Percentiles rank a stretch among this genome's conserved stretches.
Conservation (phyloP, 257 asterid species). For the Thymus quinquecostatus region DNA sequence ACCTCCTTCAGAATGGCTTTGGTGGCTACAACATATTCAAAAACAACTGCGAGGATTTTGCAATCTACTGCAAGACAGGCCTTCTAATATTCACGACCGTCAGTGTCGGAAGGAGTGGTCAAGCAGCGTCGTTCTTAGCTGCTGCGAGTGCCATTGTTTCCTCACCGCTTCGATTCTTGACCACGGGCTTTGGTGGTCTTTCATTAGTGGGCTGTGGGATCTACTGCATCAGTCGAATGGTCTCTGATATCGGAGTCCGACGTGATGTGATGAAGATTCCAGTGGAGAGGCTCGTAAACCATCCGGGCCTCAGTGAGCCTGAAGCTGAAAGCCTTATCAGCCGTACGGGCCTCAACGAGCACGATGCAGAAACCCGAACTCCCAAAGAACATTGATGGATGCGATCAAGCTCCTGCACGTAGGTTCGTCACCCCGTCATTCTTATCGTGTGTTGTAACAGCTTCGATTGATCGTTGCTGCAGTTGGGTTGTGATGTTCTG, state of each 20-base stretch:
- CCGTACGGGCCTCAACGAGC: conserved; percentile 32
- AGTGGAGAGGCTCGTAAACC: conserved; percentile 73
- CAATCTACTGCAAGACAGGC: conserved; percentile 93
- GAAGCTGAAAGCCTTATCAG: conserved; percentile 36
- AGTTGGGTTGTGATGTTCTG: conserved; percentile 3
- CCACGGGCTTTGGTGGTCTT: conserved; percentile 62
- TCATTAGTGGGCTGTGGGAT: conserved; percentile 66
- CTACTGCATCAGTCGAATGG: conserved; percentile 65
- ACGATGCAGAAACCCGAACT: conserved; percentile 1
- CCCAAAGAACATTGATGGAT: conserved; percentile 33
- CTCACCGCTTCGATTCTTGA: conserved; percentile 76
- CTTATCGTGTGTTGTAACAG: no score
- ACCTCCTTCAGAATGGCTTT: conserved; percentile 77
- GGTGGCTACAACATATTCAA: conserved; percentile 70
- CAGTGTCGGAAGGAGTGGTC: conserved; percentile 87
- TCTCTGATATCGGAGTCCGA: conserved; percentile 79
- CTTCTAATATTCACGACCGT: conserved; percentile 54
- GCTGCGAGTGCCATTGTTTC: conserved; percentile 69
- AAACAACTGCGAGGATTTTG: conserved; percentile 92
- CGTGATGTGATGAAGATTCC: conserved; percentile 78
- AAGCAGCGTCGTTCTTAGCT: conserved; percentile 66
- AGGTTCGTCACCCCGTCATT: no score
- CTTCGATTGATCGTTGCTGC: neutral
- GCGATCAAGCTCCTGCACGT: no score
- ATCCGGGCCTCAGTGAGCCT: conserved; percentile 33